Conservation (phyloP, 352 stramenopile genomes). For the Blastocystis sp. region DNA sequence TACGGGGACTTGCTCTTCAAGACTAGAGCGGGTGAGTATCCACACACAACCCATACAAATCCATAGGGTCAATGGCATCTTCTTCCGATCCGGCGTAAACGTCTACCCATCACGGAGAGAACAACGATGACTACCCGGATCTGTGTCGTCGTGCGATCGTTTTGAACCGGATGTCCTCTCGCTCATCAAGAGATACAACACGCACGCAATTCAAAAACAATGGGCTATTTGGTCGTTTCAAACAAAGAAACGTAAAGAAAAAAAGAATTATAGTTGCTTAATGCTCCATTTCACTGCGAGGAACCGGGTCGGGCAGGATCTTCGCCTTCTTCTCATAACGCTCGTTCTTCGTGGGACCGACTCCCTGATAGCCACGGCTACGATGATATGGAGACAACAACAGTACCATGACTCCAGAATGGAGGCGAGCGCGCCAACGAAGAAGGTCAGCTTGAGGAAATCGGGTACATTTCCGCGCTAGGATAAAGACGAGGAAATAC, state of each 20-base stretch:
- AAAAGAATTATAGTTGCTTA: neutral
- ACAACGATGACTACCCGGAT: neutral
- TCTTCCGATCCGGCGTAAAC: neutral
- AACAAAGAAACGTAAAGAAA: neutral
- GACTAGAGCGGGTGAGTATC: neutral
- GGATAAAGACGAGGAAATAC: neutral
- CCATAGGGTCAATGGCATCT: neutral
- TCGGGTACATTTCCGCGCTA: constrained; percentile 20
- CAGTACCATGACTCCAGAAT: neutral
- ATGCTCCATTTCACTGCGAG: constrained; percentile 2
- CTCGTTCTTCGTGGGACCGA: neutral
- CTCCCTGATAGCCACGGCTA: neutral
- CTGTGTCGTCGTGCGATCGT: neutral
- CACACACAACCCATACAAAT: neutral
- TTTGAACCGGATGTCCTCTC: neutral
- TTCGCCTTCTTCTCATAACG: neutral
- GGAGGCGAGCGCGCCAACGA: neutral
- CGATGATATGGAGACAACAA: neutral
- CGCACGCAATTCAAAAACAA: neutral
- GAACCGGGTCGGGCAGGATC: neutral
- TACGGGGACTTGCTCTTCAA: neutral
- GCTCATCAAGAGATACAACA: neutral
- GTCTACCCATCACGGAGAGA: neutral
- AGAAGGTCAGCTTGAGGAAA: constrained; percentile 28
- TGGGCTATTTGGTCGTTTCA: neutral